These are phyloP conservation scores for Myotisia sp. DNA, from an alignment of 2,329 filamentous ascomycete species.

Conservation along the genomic window DNA sequence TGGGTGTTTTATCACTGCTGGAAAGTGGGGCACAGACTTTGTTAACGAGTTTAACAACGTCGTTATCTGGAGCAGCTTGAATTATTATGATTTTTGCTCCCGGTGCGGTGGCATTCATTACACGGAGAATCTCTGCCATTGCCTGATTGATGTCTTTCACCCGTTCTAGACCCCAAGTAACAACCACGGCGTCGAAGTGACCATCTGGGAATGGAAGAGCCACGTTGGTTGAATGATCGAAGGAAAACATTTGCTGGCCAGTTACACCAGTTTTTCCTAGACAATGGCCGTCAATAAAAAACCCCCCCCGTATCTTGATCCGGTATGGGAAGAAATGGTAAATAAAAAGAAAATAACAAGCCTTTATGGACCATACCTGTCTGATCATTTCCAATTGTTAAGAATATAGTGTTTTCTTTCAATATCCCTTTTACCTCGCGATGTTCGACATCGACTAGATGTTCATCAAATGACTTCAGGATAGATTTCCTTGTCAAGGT, in stretches of 20 bases:
- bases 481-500: neutral
- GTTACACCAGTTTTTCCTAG: too few species aligned
- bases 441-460: neutral
- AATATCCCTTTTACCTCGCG: neutral
- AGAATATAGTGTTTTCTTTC: neutral
- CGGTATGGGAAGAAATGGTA: too few species aligned
- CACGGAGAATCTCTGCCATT: slow-evolving; percentile 4
- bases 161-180: slow-evolving; percentile 3
- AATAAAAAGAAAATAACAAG: too few species aligned
- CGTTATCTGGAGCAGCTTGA: slow-evolving; percentile 7
- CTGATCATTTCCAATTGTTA: slow-evolving; percentile 1
- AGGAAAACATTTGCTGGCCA: too few species aligned
- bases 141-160: slow-evolving; percentile 1
- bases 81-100: slow-evolving; percentile 5
- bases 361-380: too few species aligned
- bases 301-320: too few species aligned
- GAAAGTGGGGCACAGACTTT: slow-evolving; percentile 4
- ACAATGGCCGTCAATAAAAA: too few species aligned
- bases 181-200: slow-evolving; percentile 6
- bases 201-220: slow-evolving; percentile 4
- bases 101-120: slow-evolving; percentile 3
- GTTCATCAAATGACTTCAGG: neutral
- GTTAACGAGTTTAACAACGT: slow-evolving; percentile 2
- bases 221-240: too few species aligned
- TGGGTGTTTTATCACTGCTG: slow-evolving; percentile 1